Conservation (phyloP, 2,329 filamentous ascomycete species). For the Paradendryphiella salina region DNA sequence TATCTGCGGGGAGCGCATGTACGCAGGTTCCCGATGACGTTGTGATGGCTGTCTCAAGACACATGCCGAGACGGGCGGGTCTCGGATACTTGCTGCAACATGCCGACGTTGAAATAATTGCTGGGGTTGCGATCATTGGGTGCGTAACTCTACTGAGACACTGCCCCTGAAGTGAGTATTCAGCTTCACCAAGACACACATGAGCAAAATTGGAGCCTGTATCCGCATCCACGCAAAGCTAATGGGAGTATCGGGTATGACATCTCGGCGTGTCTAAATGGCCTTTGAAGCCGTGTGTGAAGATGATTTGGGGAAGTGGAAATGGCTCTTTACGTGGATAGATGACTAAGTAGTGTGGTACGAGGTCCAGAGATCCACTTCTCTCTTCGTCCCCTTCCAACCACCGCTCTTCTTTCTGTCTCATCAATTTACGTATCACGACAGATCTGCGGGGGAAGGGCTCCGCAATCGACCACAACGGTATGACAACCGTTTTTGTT, state of each 20-base stretch:
- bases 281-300: conserved; percentile 10
- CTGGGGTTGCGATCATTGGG: too few relatives aligned
- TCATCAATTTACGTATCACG: conserved; percentile 24
- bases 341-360: conserved; percentile 18
- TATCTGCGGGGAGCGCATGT: conserved; percentile 6
- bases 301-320: background rate
- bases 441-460: conserved; percentile 17
- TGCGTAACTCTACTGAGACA: too few relatives aligned
- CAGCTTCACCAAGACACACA: too few relatives aligned
- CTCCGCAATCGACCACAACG: conserved; percentile 19
- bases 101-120: too few relatives aligned
- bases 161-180: too few relatives aligned
- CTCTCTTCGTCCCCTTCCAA: conserved; percentile 27
- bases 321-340: conserved; percentile 26
- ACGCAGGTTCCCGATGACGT: conserved; percentile 11
- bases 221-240: too few relatives aligned
- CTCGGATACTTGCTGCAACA: background rate
- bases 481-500: conserved; percentile 34
- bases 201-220: too few relatives aligned
- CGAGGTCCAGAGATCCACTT: conserved; percentile 18
- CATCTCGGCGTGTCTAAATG: conserved; percentile 3
- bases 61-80: conserved; percentile 18
- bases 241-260: background rate
- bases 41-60: conserved; percentile 10
- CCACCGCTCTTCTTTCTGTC: conserved; percentile 21